Evolutionary conservation across 805 yeast genomes (phyloP), one percentile per base, ranked within the genome.

Genomic region (Hanseniaspora mollemarum): DNA sequence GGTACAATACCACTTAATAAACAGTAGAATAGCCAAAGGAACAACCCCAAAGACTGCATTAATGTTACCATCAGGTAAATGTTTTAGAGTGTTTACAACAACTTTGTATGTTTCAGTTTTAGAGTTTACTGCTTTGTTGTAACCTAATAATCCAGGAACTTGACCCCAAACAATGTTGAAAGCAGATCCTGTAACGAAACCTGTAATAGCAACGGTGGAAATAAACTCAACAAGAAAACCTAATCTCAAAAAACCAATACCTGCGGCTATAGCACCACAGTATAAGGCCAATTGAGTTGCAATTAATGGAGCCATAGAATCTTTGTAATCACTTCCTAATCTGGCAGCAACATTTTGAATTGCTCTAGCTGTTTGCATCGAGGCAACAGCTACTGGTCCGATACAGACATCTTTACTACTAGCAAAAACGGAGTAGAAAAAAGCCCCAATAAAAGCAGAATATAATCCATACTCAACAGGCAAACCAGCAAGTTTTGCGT

Each of bases 381-480:
- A 83, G 95, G 88, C 87, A 52, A 88, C 96, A 12, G 96, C 96
- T 33, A 88, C 96, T 10, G 96, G 96, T 25, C 96, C 96, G 59
- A 88, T 87, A 54, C 94, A 83, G 35, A 88, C 95, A 71, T 88
- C 96, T 66, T 88, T 88, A 22, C 94, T 83, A 13, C 96, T 88
- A 13, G 96, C 96, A 67, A 88, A 88, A 59, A 88, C 75, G 45
- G 94, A 82, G 65, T 88, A 88, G 48, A 83, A 77, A 60, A 87
- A 75, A 12, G 87, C 94, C 62, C 96, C 96, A 43, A 88, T 81
- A 60, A 88, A 88, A 0, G 94, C 84, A 13, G 96, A 85, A 67
- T 88, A 88, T 43, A 88, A 74, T 45, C 96, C 96, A 59, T 80
- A 88, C 64, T 87, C 82, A 5, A 95, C 78, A 4, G 79, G 71